Percentiles rank a stretch among this genome's conserved stretches.
Evolutionary conservation across 495 filamentous ascomycete genomes (phyloP).

Genomic region (Aspergillus sparsus): DNA sequence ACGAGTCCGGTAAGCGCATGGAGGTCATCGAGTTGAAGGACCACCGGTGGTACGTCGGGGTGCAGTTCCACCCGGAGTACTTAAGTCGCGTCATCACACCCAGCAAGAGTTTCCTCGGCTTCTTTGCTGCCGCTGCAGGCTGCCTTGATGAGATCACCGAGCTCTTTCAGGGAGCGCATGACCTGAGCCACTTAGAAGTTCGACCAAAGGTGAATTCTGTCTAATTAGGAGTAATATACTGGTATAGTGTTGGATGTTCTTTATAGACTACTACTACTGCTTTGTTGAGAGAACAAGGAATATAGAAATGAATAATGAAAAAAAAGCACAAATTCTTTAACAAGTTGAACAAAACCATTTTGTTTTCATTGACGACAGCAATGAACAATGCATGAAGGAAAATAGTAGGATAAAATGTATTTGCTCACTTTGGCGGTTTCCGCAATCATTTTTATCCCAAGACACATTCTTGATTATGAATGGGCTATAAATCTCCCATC

Average conservation of each 20-base stretch:
- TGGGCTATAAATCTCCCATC: too few species aligned
- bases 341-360: too few species aligned
- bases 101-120: slow-evolving; percentile 78
- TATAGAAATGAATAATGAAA: slow-evolving; percentile 9
- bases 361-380: too few species aligned
- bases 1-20: slow-evolving; percentile 82
- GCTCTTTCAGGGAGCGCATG: slow-evolving; percentile 18
- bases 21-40: slow-evolving; percentile 87
- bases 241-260: slow-evolving; percentile 1
- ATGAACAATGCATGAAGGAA: too few species aligned
- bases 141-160: slow-evolving; percentile 55
- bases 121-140: slow-evolving; percentile 75
- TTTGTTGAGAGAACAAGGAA: slow-evolving; percentile 5
- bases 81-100: slow-evolving; percentile 70
- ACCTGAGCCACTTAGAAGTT: slow-evolving; percentile 16
- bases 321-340: not conserved
- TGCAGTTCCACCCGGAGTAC: slow-evolving; percentile 90
- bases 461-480: too few species aligned
- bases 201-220: slow-evolving; percentile 4
- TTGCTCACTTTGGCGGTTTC: too few species aligned
- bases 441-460: too few species aligned
- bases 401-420: too few species aligned
- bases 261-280: slow-evolving; percentile 5
- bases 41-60: slow-evolving; percentile 89
- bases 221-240: not conserved